These are phyloP conservation scores for Onygenales sp. DNA, from an alignment of 2,329 filamentous ascomycete genomes.

Conservation along the genomic window DNA sequence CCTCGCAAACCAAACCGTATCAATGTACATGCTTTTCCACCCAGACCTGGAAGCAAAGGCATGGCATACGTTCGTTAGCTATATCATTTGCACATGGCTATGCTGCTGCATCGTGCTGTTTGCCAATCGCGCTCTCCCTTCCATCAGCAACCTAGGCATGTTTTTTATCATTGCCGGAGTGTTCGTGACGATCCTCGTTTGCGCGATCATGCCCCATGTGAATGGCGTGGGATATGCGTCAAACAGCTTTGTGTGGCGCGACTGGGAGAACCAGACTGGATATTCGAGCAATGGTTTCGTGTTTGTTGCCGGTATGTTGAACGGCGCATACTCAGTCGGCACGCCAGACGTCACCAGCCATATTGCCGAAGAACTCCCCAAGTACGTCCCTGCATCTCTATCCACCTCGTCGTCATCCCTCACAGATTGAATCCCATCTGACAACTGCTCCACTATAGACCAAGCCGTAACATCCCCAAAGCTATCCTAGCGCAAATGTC, in stretches of 20 bases:
- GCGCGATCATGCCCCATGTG: constrained; percentile 43
- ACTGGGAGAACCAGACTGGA: constrained; percentile 42
- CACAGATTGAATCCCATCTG: neutral
- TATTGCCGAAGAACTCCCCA: constrained; percentile 54
- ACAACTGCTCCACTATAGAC: constrained; percentile 13
- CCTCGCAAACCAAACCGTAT: constrained; percentile 49
- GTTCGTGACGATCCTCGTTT: constrained; percentile 45
- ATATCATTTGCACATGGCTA: constrained; percentile 47
- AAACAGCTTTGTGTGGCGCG: constrained; percentile 45
- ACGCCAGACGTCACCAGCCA: constrained; percentile 57
- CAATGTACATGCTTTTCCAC: constrained; percentile 53
- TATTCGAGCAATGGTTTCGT: constrained; percentile 48
- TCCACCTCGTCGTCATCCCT: neutral
- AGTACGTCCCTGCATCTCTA: constrained; percentile 13
- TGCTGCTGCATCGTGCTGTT: constrained; percentile 46
- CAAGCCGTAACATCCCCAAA: constrained; percentile 39
- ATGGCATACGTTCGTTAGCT: constrained; percentile 54
- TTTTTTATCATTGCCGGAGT: constrained; percentile 47
- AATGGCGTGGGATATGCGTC: constrained; percentile 35
- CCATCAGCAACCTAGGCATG: constrained; percentile 48
- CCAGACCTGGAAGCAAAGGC: constrained; percentile 40
- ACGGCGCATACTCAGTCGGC: constrained; percentile 60
- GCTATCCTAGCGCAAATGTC: constrained; percentile 41
- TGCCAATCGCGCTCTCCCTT: constrained; percentile 42
- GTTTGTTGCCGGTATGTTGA: constrained; percentile 57